Percentiles rank a stretch among this genome's conserved stretches.
Evolutionary conservation across 345 rosid species (phyloP).

Genomic region (Rhizophora apiculata): DNA sequence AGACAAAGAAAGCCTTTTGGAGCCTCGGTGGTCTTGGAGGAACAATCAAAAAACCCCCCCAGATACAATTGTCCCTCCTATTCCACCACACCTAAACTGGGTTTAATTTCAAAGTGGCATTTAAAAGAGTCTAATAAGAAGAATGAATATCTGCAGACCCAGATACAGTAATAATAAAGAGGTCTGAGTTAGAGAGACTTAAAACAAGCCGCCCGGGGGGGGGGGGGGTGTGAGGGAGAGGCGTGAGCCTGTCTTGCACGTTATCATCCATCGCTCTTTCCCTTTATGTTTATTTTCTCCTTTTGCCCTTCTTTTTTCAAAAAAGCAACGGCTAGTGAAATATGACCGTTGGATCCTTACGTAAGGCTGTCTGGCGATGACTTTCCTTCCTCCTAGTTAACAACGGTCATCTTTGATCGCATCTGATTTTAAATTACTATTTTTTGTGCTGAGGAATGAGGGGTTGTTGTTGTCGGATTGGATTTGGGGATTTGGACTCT

Average conservation of each 20-base stretch:
- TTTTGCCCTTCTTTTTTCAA: constrained; percentile 15
- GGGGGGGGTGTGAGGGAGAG: too few relatives aligned
- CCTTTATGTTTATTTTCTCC: neutral
- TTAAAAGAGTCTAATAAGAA: too few relatives aligned
- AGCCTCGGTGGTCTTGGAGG: neutral
- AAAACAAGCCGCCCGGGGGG: too few relatives aligned
- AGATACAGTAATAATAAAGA: too few relatives aligned
- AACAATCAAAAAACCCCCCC: neutral
- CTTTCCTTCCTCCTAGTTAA: constrained; percentile 19
- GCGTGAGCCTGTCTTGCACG: too few relatives aligned
- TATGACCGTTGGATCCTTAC: constrained; percentile 45
- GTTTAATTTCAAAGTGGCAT: too few relatives aligned
- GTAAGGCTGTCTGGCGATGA: neutral
- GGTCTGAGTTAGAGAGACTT: too few relatives aligned
- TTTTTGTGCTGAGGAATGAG: too few relatives aligned
- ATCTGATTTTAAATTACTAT: constrained; percentile 30
- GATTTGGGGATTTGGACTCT: too few relatives aligned
- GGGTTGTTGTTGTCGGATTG: neutral
- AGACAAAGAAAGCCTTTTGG: neutral
- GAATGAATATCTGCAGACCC: too few relatives aligned
- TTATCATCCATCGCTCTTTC: neutral
- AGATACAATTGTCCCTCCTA: too few relatives aligned
- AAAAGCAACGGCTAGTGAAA: constrained; percentile 65
- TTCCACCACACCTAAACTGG: too few relatives aligned
- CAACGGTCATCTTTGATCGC: constrained; percentile 47